These are phyloP conservation scores for Opeltia flavorubescens DNA, from an alignment of 495 filamentous ascomycete genomes.

Conservation along the genomic window DNA sequence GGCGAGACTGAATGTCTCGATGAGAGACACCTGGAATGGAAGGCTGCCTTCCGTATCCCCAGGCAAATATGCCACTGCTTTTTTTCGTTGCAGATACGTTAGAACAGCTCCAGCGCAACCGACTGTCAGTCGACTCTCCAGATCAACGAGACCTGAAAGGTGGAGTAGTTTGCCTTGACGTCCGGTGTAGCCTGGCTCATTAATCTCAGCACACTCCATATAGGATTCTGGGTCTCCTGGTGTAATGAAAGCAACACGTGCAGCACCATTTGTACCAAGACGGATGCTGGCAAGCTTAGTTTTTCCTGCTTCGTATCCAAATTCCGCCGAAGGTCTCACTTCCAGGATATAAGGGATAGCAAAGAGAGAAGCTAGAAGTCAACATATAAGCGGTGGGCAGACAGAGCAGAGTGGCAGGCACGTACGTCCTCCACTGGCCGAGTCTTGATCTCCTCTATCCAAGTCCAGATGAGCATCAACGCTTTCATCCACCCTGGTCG, in stretches of 20 bases:
- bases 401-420: not conserved
- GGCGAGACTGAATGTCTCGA: conserved; percentile 67
- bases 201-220: conserved; percentile 30
- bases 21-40: conserved; percentile 42
- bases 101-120: conserved; percentile 82
- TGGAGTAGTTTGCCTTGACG: conserved; percentile 55
- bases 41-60: conserved; percentile 33
- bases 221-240: conserved; percentile 38
- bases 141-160: conserved; percentile 58
- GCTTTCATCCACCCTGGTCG: conserved; percentile 51
- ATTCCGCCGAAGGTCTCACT: conserved; percentile 61
- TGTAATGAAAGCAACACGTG: conserved; percentile 42
- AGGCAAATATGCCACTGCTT: conserved; percentile 42
- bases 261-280: conserved; percentile 31
- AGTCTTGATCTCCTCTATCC: conserved; percentile 9
- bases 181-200: conserved; percentile 34
- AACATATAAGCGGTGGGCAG: not conserved
- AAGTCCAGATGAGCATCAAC: conserved; percentile 15
- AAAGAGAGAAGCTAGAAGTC: conserved; percentile 22
- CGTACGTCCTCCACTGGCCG: conserved; percentile 18
- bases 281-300: conserved; percentile 48
- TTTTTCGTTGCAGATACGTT: conserved; percentile 59
- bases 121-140: conserved; percentile 59
- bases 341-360: conserved; percentile 57
- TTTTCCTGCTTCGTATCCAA: conserved; percentile 55